Evolutionary conservation across 1,284 basidiomycete genomes (phyloP).

Genomic region (Cryptococcus floricola): DNA sequence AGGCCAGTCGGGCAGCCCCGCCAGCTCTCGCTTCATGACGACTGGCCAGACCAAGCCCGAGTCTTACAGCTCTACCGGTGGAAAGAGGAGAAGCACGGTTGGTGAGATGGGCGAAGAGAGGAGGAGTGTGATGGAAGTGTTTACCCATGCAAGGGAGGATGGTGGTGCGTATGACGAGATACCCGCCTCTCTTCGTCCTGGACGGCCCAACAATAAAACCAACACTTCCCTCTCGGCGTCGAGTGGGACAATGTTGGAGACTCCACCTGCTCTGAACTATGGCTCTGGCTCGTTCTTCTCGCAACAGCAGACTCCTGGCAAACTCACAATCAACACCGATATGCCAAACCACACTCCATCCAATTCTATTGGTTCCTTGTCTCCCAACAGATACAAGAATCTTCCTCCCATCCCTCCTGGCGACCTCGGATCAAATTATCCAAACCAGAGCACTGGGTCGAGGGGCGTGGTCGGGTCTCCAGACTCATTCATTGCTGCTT

Average conservation of each 20-base stretch:
- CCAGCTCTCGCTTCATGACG: conserved; percentile 37
- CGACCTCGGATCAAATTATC: background rate
- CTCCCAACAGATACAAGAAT: conserved; percentile 43
- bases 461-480: conserved; percentile 6
- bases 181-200: conserved; percentile 2
- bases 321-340: conserved; percentile 4
- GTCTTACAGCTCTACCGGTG: conserved; percentile 20
- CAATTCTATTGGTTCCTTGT: conserved; percentile 10
- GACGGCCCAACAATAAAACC: conserved; percentile 26
- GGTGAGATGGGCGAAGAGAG: conserved; percentile 19
- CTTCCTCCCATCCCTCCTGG: conserved; percentile 39
- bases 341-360: background rate
- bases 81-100: conserved; percentile 8
- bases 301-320: conserved; percentile 4
- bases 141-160: conserved; percentile 10
- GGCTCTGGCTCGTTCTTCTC: conserved; percentile 13
- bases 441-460: too few relatives aligned
- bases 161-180: conserved; percentile 11
- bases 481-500: conserved; percentile 18
- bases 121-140: conserved; percentile 30
- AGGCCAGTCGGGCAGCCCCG: conserved; percentile 38
- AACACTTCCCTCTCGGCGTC: conserved; percentile 30
- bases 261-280: conserved; percentile 18
- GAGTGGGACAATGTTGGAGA: conserved; percentile 25
- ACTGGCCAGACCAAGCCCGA: conserved; percentile 15